These are phyloP conservation scores for Scolecobasidium constrictum DNA, from an alignment of 2,329 filamentous ascomycete genomes.

Conservation along the genomic window DNA sequence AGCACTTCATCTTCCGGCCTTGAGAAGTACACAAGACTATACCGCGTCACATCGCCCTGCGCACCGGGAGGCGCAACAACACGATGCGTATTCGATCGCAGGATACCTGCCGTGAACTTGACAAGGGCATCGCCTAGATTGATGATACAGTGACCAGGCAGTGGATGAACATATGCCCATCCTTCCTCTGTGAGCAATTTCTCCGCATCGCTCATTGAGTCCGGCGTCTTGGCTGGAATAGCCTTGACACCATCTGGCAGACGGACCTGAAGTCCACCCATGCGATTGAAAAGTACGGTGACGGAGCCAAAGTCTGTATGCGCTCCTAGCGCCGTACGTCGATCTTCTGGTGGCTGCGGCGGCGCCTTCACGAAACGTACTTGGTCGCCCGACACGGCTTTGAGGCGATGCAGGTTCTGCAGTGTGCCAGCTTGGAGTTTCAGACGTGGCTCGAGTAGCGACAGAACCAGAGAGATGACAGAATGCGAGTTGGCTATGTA, in stretches of 20 bases:
- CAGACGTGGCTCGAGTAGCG: not conserved
- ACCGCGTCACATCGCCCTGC: not conserved
- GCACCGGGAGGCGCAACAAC: constrained; percentile 6
- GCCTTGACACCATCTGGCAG: constrained; percentile 10
- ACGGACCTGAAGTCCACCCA: constrained; percentile 29
- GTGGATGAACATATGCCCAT: constrained; percentile 31
- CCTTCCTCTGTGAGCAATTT: constrained; percentile 27
- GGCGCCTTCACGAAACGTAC: constrained; percentile 6
- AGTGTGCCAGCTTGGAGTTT: not conserved
- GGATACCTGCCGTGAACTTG: constrained; percentile 2
- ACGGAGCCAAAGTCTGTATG: constrained; percentile 29
- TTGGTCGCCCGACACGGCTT: constrained; percentile 6
- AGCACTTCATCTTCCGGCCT: constrained; percentile 6
- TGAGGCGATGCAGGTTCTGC: constrained; percentile 1
- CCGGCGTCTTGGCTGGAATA: constrained; percentile 36
- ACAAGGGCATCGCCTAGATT: constrained; percentile 5
- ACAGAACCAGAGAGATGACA: not conserved
- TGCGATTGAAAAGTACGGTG: constrained; percentile 29
- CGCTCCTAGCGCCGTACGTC: constrained; percentile 20
- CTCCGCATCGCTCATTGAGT: constrained; percentile 39
- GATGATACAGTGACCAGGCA: constrained; percentile 15
- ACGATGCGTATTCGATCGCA: constrained; percentile 4
- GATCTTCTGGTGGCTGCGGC: constrained; percentile 4
- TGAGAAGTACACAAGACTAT: constrained; percentile 7
- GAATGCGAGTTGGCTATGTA: constrained; percentile 30